Evolutionary conservation across 768 basidiomycete genomes (phyloP).

Genomic region (Suillus occidentalis): DNA sequence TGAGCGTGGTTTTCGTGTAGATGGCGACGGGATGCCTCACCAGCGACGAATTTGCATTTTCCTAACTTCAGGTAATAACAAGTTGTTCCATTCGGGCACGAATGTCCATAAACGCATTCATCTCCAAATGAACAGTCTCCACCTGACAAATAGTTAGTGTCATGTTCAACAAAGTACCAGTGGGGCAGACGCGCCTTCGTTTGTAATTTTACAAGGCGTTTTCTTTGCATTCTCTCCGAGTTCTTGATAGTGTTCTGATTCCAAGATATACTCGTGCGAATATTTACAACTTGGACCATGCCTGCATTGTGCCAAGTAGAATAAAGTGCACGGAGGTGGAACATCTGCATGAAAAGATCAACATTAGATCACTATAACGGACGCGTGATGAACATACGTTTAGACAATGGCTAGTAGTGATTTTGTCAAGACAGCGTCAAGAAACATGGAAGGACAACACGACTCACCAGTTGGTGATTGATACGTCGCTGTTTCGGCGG

Average conservation of each 20-base stretch:
- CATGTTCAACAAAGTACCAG: conserved; percentile 4
- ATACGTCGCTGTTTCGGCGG: conserved; percentile 40
- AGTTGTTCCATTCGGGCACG: conserved; percentile 44
- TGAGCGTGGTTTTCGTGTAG: conserved; percentile 10
- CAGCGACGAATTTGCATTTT: conserved; percentile 61
- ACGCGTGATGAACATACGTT: conserved; percentile 46
- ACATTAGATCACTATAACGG: conserved; percentile 1
- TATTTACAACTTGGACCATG: conserved; percentile 59
- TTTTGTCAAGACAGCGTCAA: not conserved
- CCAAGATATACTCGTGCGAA: conserved; percentile 59
- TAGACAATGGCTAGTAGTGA: conserved; percentile 49
- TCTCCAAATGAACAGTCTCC: conserved; percentile 60
- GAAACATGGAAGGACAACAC: conserved; percentile 21
- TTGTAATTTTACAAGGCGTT: conserved; percentile 58
- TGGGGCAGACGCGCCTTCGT: conserved; percentile 45
- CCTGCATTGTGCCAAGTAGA: conserved; percentile 63
- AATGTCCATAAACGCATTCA: conserved; percentile 46
- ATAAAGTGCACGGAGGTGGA: conserved; percentile 67
- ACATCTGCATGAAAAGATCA: conserved; percentile 40
- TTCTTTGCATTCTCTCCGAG: conserved; percentile 59
- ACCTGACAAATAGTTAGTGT: conserved; percentile 34
- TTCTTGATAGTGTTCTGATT: conserved; percentile 51
- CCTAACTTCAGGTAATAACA: conserved; percentile 57
- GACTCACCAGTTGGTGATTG: conserved; percentile 54
- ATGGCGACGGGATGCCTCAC: conserved; percentile 36